A percentile compares a stretch with the other conserved stretches of the same genome.
Evolutionary conservation across 192 early-diverging fungal genomes (phyloP).

Genomic region (Funneliformis geosporum): DNA sequence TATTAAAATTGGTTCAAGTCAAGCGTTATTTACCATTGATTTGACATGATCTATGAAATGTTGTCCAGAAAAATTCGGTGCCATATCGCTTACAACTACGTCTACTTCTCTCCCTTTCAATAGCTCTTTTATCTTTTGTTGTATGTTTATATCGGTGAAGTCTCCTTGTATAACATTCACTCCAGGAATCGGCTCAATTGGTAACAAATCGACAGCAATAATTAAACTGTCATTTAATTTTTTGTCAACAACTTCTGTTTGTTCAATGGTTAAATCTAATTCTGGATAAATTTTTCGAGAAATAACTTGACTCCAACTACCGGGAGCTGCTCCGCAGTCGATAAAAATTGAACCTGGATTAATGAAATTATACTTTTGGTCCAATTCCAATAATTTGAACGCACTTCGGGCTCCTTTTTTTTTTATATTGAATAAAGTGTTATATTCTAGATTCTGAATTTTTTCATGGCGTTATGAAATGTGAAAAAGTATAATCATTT

Average conservation of each 20-base stretch:
- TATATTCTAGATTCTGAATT: too few species aligned
- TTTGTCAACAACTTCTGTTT: not conserved
- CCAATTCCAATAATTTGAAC: slow-evolving; percentile 68
- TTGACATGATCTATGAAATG: slow-evolving; percentile 65
- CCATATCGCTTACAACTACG: slow-evolving; percentile 73
- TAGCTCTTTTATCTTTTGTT: slow-evolving; percentile 36
- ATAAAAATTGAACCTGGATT: slow-evolving; percentile 40
- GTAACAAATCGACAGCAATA: slow-evolving; percentile 71
- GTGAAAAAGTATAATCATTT: slow-evolving; percentile 4
- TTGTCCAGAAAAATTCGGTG: slow-evolving; percentile 75
- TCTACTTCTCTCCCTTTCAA: slow-evolving; percentile 46
- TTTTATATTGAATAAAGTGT: too few species aligned
- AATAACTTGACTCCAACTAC: slow-evolving; percentile 78
- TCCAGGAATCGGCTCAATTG: slow-evolving; percentile 66
- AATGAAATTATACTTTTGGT: slow-evolving; percentile 51
- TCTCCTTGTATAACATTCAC: slow-evolving; percentile 69
- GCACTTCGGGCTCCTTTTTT: slow-evolving; percentile 60
- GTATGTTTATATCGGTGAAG: slow-evolving; percentile 54
- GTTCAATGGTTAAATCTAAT: slow-evolving; percentile 27
- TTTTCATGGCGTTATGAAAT: too few species aligned
- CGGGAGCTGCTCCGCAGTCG: slow-evolving; percentile 74
- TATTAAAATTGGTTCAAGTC: too few species aligned
- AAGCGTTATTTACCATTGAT: slow-evolving; percentile 54
- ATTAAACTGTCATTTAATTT: slow-evolving; percentile 45
- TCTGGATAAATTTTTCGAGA: slow-evolving; percentile 42